Evolutionary conservation across 768 basidiomycete species (phyloP).

Genomic region (Calocybe indica): DNA sequence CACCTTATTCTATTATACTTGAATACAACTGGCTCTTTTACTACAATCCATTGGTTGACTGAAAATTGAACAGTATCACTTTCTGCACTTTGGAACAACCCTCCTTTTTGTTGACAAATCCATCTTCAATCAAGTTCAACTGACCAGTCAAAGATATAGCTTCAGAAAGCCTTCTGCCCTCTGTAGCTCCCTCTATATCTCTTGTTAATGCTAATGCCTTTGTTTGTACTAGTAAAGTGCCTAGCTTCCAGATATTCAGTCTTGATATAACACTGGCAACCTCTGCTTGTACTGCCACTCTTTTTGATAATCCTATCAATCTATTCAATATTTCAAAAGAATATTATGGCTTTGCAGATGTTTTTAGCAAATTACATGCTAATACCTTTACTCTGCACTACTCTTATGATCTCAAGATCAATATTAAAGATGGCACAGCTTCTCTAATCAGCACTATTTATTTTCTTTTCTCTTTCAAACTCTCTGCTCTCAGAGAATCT

Average conservation of each 20-base stretch:
- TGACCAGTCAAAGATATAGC: too few species aligned
- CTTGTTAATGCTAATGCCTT: slow-evolving; percentile 3
- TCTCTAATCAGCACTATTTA: slow-evolving; percentile 16
- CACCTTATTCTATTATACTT: not conserved
- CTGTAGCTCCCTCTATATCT: not conserved
- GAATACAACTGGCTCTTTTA: not conserved
- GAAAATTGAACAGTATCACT: slow-evolving; percentile 2
- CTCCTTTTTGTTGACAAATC: not conserved
- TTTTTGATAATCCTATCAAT: not conserved
- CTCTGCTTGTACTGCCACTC: not conserved
- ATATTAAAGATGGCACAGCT: slow-evolving; percentile 20
- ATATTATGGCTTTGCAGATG: slow-evolving; percentile 1
- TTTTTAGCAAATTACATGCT: slow-evolving; percentile 19
- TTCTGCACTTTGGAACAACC: slow-evolving; percentile 1
- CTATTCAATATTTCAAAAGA: not conserved
- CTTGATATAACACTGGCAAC: not conserved
- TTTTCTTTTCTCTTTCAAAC: slow-evolving; percentile 17
- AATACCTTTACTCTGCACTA: slow-evolving; percentile 20
- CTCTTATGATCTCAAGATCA: slow-evolving; percentile 25
- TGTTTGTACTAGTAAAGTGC: slow-evolving; percentile 3
- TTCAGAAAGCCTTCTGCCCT: too few species aligned
- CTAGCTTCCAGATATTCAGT: not conserved
- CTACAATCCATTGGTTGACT: not conserved
- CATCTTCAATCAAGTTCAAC: not conserved
- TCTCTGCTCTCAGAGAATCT: slow-evolving; percentile 16